Base-by-base conservation (phyloP, 768 basidiomycete genomes). In the Tricholoma matsutake region DNA sequence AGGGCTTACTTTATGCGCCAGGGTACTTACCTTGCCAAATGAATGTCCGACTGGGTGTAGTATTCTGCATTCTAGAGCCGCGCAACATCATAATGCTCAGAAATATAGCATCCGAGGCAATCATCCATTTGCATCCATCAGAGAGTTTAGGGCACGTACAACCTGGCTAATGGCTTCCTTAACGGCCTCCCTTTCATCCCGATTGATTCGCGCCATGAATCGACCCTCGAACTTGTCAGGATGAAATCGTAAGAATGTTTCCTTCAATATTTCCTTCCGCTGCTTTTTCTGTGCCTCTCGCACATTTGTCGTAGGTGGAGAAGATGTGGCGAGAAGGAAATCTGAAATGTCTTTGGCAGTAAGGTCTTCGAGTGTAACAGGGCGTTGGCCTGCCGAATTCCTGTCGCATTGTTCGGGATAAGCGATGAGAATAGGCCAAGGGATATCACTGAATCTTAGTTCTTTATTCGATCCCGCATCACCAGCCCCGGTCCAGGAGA, bases 201-300 rank as follows among this genome's bases (percentile, higher is more conserved):
- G 73, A 45, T 64, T 67, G 6, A 91, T 77, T 4, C 78, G 76
- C 54, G 70, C 69, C 81, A 90, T 84, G 53, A 91, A 74, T 34
- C 90, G 80, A 18, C 90, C 88, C 69, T 92, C 88, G 57, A 91
- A 91, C 69, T 92, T 92, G 72, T 92, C 90, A 1, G 90, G 90
- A 68, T 92, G 90, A 69, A 88, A 92, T 18, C 89, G 85, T 25
- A 91, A 71, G 66, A 90, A 79, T 0, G 87, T 80, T 72, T 90
- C 89, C 65, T 86, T 77, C 49, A 91, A 67, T 63, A 79, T 86
- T 18, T 90, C 87, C 68, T 83, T 86, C 53, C 79, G 75, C 34
- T 76, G 78, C 68, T 79, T 83, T 71, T 78, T 83, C 34, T 71
- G 69, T 20, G 61, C 61, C 18, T 73, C 75, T 8, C 9, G 20